Evolutionary conservation across 371 early-diverging fungal genomes (phyloP).

Genomic region (Cladochytrium tenue): DNA sequence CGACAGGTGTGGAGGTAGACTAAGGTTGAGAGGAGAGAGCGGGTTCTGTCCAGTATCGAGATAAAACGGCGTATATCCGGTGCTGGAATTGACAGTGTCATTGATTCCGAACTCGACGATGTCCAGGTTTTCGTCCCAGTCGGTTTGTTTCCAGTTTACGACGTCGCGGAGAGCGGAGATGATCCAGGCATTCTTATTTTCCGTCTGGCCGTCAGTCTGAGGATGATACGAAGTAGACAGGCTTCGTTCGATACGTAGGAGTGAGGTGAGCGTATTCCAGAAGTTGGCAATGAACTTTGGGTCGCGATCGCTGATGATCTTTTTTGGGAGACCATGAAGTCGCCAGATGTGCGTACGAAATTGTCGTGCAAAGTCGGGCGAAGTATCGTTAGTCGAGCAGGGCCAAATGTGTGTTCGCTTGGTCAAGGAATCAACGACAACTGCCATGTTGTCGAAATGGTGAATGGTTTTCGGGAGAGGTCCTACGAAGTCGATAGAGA

Average conservation of each 20-base stretch:
- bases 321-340: constrained; percentile 11
- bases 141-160: constrained; percentile 12
- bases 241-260: constrained; percentile 30
- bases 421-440: constrained; percentile 17
- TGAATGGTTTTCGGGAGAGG: constrained; percentile 9
- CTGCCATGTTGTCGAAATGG: constrained; percentile 14
- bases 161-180: constrained; percentile 3
- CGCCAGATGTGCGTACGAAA: constrained; percentile 7
- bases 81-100: constrained; percentile 20
- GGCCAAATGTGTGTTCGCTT: constrained; percentile 7
- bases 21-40: constrained; percentile 10
- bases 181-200: constrained; percentile 27
- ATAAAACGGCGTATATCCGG: constrained; percentile 28
- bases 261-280: constrained; percentile 23
- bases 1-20: neutral
- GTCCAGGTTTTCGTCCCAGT: constrained; percentile 25
- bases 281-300: constrained; percentile 15
- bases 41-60: constrained; percentile 21
- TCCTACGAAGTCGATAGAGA: constrained; percentile 26
- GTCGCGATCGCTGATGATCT: constrained; percentile 12
- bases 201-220: constrained; percentile 60
- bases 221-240: constrained; percentile 50
- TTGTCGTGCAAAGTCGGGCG: constrained; percentile 1
- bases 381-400: neutral
- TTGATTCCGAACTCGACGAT: constrained; percentile 27